Evolutionary conservation across 805 yeast species (phyloP), one percentile per base, ranked within the genome.

Genomic region (Sungouiella thailandica): DNA sequence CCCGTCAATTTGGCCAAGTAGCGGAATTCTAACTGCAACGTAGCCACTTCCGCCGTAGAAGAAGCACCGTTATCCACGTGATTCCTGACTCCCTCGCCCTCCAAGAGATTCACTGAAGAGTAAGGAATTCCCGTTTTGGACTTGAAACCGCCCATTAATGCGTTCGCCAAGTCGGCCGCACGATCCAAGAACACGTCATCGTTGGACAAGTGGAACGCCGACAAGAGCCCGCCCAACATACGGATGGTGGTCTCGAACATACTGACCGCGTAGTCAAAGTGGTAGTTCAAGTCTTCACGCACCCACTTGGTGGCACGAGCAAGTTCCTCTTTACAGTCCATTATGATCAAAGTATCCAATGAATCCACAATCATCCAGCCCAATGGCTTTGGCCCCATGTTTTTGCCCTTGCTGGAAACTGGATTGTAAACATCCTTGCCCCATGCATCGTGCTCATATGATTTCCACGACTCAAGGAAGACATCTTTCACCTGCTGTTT

Each of bases 361-460:
- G 90, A 72, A 56, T 88, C 96, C 4, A 89, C 93, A 49, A 88
- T 80, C 53, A 88, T 83, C 96, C 96, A 88, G 2, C 97, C 97
- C 44, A 89, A 58, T 1, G 96, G 96, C 34, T 68, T 46, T 4
- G 79, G 76, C 4, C 90, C 88, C 87, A 86, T 83, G 52, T 86
- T 83, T 36, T 72, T 64, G 16, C 83, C 85, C 1, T 47, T 57
- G 32, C 77, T 73, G 6, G 72, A 55, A n/a, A 83, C 50, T 0
- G 96, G 96, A 25, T 68, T 66, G 50, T 82, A 88, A 1, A 79
- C 75, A 53, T 88, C 97, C 39, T 67, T 70, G 6, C 96, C 96
- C 89, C 94, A 86, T 0, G 83, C 96, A 50, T 83, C 68, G 17
- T 66, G 59, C 32, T 75, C 76, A 52, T 89, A 89, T 33, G 80